Evolutionary conservation across 371 early-diverging fungal genomes (phyloP), one percentile per base, ranked within the genome.

Genomic region (Conidiobolus incongruus): DNA sequence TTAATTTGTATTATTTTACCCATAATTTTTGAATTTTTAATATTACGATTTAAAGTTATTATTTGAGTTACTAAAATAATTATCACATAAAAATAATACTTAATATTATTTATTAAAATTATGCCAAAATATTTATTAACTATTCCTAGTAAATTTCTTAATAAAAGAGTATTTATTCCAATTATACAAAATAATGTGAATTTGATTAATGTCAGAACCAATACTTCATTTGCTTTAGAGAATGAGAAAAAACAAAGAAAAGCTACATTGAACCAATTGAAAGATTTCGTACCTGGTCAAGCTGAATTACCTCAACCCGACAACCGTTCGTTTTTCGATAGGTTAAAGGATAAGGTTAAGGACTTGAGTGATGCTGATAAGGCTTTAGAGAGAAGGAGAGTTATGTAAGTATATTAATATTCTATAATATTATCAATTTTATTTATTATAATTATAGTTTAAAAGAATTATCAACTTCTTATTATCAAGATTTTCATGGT

Each of bases 401-500:
- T 35, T 10, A 16, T 35, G 36, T 35, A 35, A 35, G 36, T 19
- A 16, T 4, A 16, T 35, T 15, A 15, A 16, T 35, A 20, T 6
- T 4, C 19, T 35, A 20, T 13, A n/a, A 11, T 10, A 11, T 11
- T 11, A n/a, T n/a, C n/a, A 11, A 11, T 32, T 11, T 32, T 32
- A 10, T 10, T 11, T n/a, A 10, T 32, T 10, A n/a, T 11, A n/a
- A 32, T 38, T 41, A 15, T 16, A 41, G 41, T 10, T 16, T 12
- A 15, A 24, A 29, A 19, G 29, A 41, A 31, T 16, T 41, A 11
- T 13, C 13, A 11, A 41, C 41, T 13, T 29, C 41, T 3, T 16
- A 23, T 30, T 41, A 41, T 30, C 41, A 41, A 31, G 41, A 41
- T 30, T 41, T 41, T 30, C 41, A 41, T 30, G 41, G 41, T 41